phyloP scores from a whole-genome alignment of 805 yeast species.

The Lachancea waltii region DNA sequence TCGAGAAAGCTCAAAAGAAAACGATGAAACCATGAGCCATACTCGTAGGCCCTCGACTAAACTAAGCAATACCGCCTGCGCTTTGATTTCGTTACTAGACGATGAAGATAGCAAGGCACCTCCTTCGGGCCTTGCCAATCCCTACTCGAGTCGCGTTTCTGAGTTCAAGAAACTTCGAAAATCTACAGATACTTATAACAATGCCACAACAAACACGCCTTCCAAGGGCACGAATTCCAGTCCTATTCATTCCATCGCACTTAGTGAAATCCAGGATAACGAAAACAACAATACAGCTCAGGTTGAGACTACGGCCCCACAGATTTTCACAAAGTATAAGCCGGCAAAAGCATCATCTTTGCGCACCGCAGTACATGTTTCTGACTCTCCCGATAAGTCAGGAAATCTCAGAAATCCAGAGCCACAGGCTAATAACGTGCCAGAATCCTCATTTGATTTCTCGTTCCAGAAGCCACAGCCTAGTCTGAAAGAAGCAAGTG shows the following conservation, averaged over 20 bases:
- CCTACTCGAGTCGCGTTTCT: slow-evolving; percentile 33
- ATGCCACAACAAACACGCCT: slow-evolving; percentile 5
- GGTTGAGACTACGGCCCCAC: slow-evolving; percentile 1
- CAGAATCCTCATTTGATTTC: slow-evolving; percentile 1
- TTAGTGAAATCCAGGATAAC: slow-evolving; percentile 1
- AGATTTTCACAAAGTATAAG: slow-evolving; percentile 27
- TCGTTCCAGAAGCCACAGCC: neutral
- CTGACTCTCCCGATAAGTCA: slow-evolving; percentile 12
- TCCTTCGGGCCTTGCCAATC: slow-evolving; percentile 34
- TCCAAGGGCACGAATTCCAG: neutral
- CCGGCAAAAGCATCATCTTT: slow-evolving; percentile 36
- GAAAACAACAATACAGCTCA: neutral
- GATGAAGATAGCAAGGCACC: slow-evolving; percentile 16
- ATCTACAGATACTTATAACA: neutral
- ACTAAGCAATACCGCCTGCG: slow-evolving; percentile 43
- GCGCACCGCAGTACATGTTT: slow-evolving; percentile 28
- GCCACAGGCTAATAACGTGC: neutral
- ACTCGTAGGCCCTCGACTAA: slow-evolving; percentile 20
- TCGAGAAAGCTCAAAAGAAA: neutral
- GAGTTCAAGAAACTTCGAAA: slow-evolving; percentile 14
- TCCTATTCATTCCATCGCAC: slow-evolving; percentile 9
- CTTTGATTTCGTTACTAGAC: slow-evolving; percentile 41
- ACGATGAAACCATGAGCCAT: neutral
- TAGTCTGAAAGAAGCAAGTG: neutral
- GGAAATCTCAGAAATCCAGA: neutral